Base-by-base conservation (phyloP, 495 filamentous ascomycete species). In the Annulohypoxylon stygium region DNA sequence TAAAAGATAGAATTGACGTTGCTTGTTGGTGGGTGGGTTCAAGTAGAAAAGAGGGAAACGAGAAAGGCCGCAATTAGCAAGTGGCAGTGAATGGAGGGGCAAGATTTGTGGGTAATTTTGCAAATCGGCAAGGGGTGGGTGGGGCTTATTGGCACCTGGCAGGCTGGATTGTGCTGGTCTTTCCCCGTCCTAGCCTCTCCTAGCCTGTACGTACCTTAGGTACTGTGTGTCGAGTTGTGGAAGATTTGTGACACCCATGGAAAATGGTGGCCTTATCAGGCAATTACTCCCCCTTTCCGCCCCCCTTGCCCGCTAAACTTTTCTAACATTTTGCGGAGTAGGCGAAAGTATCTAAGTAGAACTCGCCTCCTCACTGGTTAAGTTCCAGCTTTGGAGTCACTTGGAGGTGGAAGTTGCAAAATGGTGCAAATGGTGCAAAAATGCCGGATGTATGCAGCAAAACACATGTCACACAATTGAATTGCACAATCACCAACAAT, bases 1-100 rank as follows among this genome's bases (percentile, higher is more conserved):
- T 54, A 26, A 43, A 61, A 60, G 61, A 61, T 60, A 63, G 64
- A 67, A 55, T 57, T 69, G 63, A 70, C 67, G 65, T 68, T 74
- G 70, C 68, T 66, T 74, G 60, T 73, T 54, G 68, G 71, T 70
- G 71, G 74, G 69, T 71, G 76, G 75, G 64, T 61, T 69, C 68
- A 62, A 71, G 68, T 71, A 72, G 58, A 68, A 63, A 63, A 69
- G 67, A 69, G 62, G 65, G 68, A 70, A 59, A 70, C 66, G 63
- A 67, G 70, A 76, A 70, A 70, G 67, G 65, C 63, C 70, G 67
- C 70, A 76, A 70, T 41, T 64, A 65, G 65, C 61, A 60, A 65
- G 54, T 34, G 51, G 60, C 60, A 61, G 45, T 67, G 54, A 70
- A 75, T 73, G 73, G 75, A 77, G 75, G 75, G 75, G 75, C 73